Evolutionary conservation across 2,329 filamentous ascomycete genomes (phyloP).

Genomic region (Paraphoma chrysanthemicola): DNA sequence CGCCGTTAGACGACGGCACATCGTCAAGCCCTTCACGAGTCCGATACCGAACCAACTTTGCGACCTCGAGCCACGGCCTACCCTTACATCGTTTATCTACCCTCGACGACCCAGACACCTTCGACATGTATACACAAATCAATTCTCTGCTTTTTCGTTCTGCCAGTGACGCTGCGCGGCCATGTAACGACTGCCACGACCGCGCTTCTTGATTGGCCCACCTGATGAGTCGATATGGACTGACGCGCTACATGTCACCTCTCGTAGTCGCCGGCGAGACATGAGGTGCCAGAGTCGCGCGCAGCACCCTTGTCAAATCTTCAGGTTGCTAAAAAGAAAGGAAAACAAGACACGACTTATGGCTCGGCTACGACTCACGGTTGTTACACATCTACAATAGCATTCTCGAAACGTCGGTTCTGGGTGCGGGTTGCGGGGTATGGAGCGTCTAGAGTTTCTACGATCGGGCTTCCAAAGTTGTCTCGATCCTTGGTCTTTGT

Average conservation of each 20-base stretch:
- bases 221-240: slow-evolving; percentile 11
- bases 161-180: slow-evolving; percentile 26
- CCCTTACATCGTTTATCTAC: slow-evolving; percentile 43
- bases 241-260: slow-evolving; percentile 21
- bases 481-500: slow-evolving; percentile 18
- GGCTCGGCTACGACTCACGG: slow-evolving; percentile 31
- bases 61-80: slow-evolving; percentile 32
- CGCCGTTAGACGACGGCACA: slow-evolving; percentile 71
- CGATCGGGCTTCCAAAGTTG: slow-evolving; percentile 2
- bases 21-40: slow-evolving; percentile 43
- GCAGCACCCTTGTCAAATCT: slow-evolving; percentile 7
- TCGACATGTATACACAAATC: slow-evolving; percentile 39
- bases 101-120: slow-evolving; percentile 37
- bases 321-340: slow-evolving; percentile 13
- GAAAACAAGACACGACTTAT: slow-evolving; percentile 30
- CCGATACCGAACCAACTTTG: slow-evolving; percentile 37
- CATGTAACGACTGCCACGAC: slow-evolving; percentile 17
- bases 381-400: slow-evolving; percentile 24
- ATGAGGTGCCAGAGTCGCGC: slow-evolving; percentile 24
- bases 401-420: slow-evolving; percentile 20
- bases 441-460: slow-evolving; percentile 4
- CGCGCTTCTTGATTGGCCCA: slow-evolving; percentile 11
- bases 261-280: slow-evolving; percentile 33
- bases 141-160: slow-evolving; percentile 23
- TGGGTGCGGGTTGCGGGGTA: slow-evolving; percentile 19